phyloP scores from a whole-genome alignment of 2,329 filamentous ascomycete genomes.

The Cryphonectria radicalis region DNA sequence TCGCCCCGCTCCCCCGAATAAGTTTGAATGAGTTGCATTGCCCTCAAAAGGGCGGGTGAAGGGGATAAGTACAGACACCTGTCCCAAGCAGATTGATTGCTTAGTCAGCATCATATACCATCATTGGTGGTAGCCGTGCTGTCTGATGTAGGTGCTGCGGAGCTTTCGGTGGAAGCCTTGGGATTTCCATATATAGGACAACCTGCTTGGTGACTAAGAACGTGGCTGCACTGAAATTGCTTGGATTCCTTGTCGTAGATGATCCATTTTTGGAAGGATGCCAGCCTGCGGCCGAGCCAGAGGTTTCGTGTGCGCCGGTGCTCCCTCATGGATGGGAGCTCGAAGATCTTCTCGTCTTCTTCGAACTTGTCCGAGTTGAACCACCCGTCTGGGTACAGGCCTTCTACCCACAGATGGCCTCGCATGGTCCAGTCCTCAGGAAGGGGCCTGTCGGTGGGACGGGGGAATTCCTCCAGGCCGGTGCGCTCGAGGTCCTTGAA shows the following conservation, averaged over 20 bases:
- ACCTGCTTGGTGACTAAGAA: slow-evolving; percentile 40
- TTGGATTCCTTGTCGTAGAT: slow-evolving; percentile 45
- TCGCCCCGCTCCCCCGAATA: too few relatives aligned
- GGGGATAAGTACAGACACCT: too few relatives aligned
- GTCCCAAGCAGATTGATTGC: too few relatives aligned
- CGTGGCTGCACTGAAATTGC: slow-evolving; percentile 44
- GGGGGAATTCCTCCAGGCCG: slow-evolving; percentile 51
- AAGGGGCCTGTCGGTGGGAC: slow-evolving; percentile 56
- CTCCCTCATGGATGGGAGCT: slow-evolving; percentile 61
- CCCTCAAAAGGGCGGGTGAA: too few relatives aligned
- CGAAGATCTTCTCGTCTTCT: slow-evolving; percentile 70
- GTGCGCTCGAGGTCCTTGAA: slow-evolving; percentile 42
- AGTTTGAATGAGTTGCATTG: too few relatives aligned
- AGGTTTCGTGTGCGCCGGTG: slow-evolving; percentile 63
- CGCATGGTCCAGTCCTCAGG: slow-evolving; percentile 72
- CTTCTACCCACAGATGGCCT: slow-evolving; percentile 63
- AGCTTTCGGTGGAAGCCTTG: too few relatives aligned
- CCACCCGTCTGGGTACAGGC: slow-evolving; percentile 63
- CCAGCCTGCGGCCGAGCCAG: slow-evolving; percentile 58
- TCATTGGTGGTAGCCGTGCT: too few relatives aligned
- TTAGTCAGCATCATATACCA: too few relatives aligned
- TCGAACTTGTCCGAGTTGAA: slow-evolving; percentile 63
- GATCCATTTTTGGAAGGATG: slow-evolving; percentile 48
- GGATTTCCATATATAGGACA: too few relatives aligned
- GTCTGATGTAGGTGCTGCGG: too few relatives aligned